These are phyloP conservation scores for Ceratobasidium papillatum DNA, from an alignment of 1,284 basidiomycete species.

Conservation along the genomic window DNA sequence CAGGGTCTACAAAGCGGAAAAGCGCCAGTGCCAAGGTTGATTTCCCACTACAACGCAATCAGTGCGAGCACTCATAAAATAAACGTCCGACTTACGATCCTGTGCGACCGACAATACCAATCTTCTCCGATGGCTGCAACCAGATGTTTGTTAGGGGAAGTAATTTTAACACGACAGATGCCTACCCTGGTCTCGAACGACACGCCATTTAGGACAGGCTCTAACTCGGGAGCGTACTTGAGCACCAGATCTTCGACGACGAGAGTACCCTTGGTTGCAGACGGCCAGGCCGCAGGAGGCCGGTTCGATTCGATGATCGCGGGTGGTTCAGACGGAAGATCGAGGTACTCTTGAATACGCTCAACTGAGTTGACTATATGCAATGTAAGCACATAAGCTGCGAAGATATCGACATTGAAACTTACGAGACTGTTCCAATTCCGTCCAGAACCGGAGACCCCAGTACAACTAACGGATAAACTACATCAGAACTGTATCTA, in stretches of 20 bases:
- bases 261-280: constrained; percentile 55
- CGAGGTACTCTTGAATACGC: constrained; percentile 87
- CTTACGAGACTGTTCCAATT: constrained; percentile 46
- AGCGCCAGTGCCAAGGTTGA: constrained; percentile 86
- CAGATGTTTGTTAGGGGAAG: neutral
- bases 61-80: constrained; percentile 39
- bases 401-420: constrained; percentile 7
- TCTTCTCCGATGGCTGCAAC: constrained; percentile 66
- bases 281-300: constrained; percentile 88
- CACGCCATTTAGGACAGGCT: constrained; percentile 79
- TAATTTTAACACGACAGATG: constrained; percentile 40
- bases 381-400: constrained; percentile 38
- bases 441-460: constrained; percentile 40
- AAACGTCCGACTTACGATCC: constrained; percentile 54
- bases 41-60: constrained; percentile 64
- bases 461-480: constrained; percentile 11
- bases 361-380: constrained; percentile 73
- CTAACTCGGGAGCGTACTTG: constrained; percentile 86
- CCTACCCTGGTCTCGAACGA: constrained; percentile 64
- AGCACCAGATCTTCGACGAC: constrained; percentile 77
- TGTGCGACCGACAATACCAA: constrained; percentile 79
- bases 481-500: constrained; percentile 2
- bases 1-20: constrained; percentile 88
- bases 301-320: constrained; percentile 70
- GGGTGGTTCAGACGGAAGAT: constrained; percentile 85